These are phyloP conservation scores for Eremochloa ophiuroides DNA, from an alignment of 176 grass and related monocot species.

Conservation along the genomic window DNA sequence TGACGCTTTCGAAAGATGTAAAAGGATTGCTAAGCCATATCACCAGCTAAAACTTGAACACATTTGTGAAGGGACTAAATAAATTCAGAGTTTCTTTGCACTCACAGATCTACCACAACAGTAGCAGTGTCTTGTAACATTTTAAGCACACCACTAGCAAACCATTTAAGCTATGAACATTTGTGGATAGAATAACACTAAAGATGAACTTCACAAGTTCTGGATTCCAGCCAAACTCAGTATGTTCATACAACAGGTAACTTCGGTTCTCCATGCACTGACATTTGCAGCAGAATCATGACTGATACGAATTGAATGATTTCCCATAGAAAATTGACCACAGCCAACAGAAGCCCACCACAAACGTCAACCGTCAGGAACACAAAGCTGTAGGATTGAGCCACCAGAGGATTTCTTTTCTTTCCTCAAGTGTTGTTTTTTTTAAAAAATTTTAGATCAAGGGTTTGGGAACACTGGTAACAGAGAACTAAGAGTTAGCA, in stretches of 20 bases:
- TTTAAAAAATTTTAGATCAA: neutral
- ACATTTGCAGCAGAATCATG: neutral
- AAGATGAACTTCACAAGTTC: neutral
- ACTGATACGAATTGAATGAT: neutral
- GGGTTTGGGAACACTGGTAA: neutral
- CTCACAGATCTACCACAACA: neutral
- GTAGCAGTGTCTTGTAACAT: neutral
- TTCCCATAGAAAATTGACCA: neutral
- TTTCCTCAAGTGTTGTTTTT: neutral
- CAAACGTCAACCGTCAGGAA: neutral
- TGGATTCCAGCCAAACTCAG: neutral
- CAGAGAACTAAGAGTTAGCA: slow-evolving; percentile 3
- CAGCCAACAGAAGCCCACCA: neutral
- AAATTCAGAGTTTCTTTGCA: neutral
- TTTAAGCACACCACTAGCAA: neutral
- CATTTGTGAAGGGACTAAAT: neutral
- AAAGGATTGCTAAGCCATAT: neutral
- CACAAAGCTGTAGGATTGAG: neutral
- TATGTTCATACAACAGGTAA: neutral
- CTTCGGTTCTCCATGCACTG: neutral
- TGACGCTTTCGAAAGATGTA: neutral
- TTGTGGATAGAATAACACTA: neutral
- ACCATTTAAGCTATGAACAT: neutral
- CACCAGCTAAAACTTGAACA: neutral
- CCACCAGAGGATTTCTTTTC: neutral